These are phyloP conservation scores for Neurospora sp. DNA, from an alignment of 495 filamentous ascomycete genomes.

Conservation along the genomic window DNA sequence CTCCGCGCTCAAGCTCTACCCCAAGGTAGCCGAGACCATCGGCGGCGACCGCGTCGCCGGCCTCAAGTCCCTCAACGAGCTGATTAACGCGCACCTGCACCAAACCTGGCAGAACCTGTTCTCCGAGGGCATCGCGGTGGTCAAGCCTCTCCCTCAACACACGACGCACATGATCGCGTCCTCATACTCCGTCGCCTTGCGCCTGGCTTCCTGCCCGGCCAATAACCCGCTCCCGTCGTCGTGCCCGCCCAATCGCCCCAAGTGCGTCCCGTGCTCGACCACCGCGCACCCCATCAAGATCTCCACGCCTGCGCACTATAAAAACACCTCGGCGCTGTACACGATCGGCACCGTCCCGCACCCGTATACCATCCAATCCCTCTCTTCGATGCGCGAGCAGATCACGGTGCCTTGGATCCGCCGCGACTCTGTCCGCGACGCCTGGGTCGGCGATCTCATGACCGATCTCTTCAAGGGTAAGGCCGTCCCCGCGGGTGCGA, in stretches of 20 bases:
- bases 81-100: conserved; percentile 84
- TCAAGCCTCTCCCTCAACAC: conserved; percentile 65
- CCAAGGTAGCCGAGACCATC: conserved; percentile 53
- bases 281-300: conserved; percentile 42
- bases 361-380: conserved; percentile 67
- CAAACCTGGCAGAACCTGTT: conserved; percentile 76
- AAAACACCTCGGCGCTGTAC: conserved; percentile 55
- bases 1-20: conserved; percentile 52
- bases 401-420: conserved; percentile 61
- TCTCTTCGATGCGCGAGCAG: conserved; percentile 40
- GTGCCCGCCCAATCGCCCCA: conserved; percentile 74
- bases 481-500: conserved; percentile 45
- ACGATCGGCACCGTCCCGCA: conserved; percentile 84
- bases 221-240: conserved; percentile 58
- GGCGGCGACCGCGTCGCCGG: conserved; percentile 43
- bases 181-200: conserved; percentile 57
- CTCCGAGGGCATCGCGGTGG: conserved; percentile 53
- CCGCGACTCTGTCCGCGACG: conserved; percentile 63
- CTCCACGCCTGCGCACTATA: conserved; percentile 46
- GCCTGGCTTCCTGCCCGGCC: conserved; percentile 61
- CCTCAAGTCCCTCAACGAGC: conserved; percentile 50
- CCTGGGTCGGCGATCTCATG: conserved; percentile 69
- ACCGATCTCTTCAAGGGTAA: conserved; percentile 53
- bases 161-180: conserved; percentile 62
- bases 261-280: conserved; percentile 64